Evolutionary conservation across 2,329 filamentous ascomycete species (phyloP).

Genomic region (Grosmannia penicillata): DNA sequence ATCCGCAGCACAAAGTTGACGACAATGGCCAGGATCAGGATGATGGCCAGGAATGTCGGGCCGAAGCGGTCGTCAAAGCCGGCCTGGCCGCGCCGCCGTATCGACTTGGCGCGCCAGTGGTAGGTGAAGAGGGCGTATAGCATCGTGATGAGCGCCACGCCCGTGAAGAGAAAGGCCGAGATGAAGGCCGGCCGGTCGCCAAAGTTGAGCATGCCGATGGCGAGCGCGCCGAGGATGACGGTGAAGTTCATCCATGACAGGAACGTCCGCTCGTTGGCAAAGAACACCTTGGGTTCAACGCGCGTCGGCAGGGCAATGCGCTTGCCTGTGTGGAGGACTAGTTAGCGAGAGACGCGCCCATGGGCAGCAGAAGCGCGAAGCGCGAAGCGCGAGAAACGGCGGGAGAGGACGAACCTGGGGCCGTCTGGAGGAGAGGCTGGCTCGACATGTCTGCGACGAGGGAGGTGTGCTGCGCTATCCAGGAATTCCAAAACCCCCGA

Average conservation of each 20-base stretch:
- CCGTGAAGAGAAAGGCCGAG: slow-evolving; percentile 82
- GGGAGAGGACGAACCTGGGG: slow-evolving; percentile 49
- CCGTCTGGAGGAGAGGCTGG: slow-evolving; percentile 88
- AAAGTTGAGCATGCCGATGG: slow-evolving; percentile 95
- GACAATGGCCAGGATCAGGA: slow-evolving; percentile 75
- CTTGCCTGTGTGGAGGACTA: slow-evolving; percentile 50
- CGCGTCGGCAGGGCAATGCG: slow-evolving; percentile 94
- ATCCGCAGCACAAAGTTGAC: slow-evolving; percentile 89
- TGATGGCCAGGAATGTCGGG: slow-evolving; percentile 77
- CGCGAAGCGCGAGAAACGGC: background rate
- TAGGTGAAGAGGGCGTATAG: slow-evolving; percentile 89
- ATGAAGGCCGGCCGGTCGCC: slow-evolving; percentile 90
- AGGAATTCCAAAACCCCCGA: too few species aligned
- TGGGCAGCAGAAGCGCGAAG: too few species aligned
- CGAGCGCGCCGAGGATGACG: slow-evolving; percentile 90
- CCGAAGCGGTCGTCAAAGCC: slow-evolving; percentile 96
- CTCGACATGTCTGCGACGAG: slow-evolving; percentile 75
- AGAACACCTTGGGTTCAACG: slow-evolving; percentile 99
- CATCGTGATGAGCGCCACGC: slow-evolving; percentile 91
- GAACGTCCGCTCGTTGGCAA: slow-evolving; percentile 98
- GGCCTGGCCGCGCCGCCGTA: slow-evolving; percentile 77
- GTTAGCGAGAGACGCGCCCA: too few species aligned
- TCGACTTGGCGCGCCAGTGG: slow-evolving; percentile 92
- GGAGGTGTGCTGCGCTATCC: too few species aligned
- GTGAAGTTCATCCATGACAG: slow-evolving; percentile 99